Percentiles rank a stretch among this genome's conserved stretches.
Evolutionary conservation across 176 grass and related monocot genomes (phyloP).

Genomic region (Carex myosuroides): DNA sequence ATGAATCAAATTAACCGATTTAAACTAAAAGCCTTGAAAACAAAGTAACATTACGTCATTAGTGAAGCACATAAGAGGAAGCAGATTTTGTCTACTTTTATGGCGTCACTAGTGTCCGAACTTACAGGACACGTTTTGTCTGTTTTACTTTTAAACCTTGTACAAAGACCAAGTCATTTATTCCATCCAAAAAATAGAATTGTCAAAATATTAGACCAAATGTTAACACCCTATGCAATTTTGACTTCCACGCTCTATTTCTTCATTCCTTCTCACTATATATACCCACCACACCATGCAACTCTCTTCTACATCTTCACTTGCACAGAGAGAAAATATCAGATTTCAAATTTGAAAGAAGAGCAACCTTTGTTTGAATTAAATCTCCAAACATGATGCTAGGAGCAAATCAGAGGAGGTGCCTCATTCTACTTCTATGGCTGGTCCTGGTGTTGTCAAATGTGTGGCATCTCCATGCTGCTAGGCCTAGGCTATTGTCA

Average conservation of each 20-base stretch:
- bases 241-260: not conserved
- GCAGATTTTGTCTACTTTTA: not conserved
- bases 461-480: conserved; percentile 1
- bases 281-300: not conserved
- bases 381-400: not conserved
- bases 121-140: not conserved
- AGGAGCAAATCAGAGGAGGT: not conserved
- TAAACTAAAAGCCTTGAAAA: not conserved
- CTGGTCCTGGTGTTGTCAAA: not conserved
- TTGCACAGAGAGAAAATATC: not conserved
- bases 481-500: not conserved
- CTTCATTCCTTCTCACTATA: not conserved
- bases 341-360: not conserved
- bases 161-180: not conserved
- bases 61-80: not conserved
- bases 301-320: not conserved
- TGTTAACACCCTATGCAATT: not conserved
- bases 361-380: not conserved
- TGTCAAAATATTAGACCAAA: not conserved
- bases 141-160: not conserved
- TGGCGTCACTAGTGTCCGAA: not conserved
- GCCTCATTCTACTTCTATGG: not conserved
- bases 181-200: not conserved
- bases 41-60: not conserved
- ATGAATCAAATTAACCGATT: too few relatives aligned